These are phyloP conservation scores for Neopestalotiopsis sp. DNA, from an alignment of 2,329 filamentous ascomycete species.

Conservation along the genomic window DNA sequence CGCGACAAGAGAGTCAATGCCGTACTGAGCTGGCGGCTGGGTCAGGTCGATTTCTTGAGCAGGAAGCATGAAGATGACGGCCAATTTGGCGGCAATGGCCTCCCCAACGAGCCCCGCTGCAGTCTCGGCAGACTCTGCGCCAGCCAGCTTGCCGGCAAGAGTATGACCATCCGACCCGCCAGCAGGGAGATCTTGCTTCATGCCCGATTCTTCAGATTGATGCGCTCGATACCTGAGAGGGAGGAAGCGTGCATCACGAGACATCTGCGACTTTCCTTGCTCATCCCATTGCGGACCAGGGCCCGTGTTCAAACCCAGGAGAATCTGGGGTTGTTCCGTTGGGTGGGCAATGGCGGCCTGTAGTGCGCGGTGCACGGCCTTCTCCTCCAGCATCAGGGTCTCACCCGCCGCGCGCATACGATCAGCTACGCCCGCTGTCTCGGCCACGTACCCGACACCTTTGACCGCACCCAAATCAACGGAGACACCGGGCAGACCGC, in stretches of 20 bases:
- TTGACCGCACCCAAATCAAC: conserved; percentile 14
- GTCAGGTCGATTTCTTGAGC: conserved; percentile 20
- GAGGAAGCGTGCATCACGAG: too few relatives aligned
- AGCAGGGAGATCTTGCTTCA: too few relatives aligned
- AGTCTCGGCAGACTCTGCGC: neutral
- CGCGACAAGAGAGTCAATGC: conserved; percentile 28
- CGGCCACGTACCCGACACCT: conserved; percentile 9
- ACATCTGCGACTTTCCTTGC: too few relatives aligned
- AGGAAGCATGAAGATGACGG: conserved; percentile 23
- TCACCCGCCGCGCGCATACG: conserved; percentile 13
- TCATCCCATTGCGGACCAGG: too few relatives aligned
- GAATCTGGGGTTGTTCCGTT: too few relatives aligned
- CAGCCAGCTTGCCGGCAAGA: neutral
- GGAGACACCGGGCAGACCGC: neutral
- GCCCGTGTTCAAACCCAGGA: too few relatives aligned
- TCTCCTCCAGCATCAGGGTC: too few relatives aligned
- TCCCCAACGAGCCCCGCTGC: neutral
- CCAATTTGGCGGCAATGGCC: conserved; percentile 20
- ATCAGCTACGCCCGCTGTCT: conserved; percentile 2
- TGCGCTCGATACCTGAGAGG: too few relatives aligned
- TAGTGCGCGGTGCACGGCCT: conserved; percentile 6
- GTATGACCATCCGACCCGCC: too few relatives aligned
- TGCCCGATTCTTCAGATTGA: too few relatives aligned
- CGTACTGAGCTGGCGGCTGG: conserved; percentile 18
- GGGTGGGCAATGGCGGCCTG: neutral